Conservation (phyloP, 305 asterid species). For the Fraxinus nigra region DNA sequence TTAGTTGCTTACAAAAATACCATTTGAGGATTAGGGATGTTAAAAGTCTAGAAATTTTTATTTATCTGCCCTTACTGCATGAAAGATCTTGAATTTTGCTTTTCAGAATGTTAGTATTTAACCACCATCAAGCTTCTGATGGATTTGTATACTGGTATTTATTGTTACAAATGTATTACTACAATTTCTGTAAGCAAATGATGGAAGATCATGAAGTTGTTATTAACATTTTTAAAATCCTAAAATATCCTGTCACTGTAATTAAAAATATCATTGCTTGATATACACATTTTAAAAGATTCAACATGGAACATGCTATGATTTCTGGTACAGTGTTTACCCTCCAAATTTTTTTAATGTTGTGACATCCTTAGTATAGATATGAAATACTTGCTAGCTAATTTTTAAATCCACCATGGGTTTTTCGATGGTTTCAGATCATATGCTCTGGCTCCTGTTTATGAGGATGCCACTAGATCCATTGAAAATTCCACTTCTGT, state of each 20-base stretch:
- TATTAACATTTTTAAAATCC: background rate
- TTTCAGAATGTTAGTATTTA: background rate
- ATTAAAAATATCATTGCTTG: background rate
- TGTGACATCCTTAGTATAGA: background rate
- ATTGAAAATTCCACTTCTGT: slow-evolving; percentile 58
- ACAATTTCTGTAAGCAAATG: background rate
- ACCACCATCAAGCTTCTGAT: background rate
- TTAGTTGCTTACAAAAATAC: background rate
- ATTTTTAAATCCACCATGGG: slow-evolving; percentile 18
- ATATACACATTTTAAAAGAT: background rate
- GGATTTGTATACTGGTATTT: background rate
- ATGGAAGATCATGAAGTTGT: background rate
- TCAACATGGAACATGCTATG: background rate
- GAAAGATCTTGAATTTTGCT: background rate
- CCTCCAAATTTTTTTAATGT: background rate
- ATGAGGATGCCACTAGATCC: slow-evolving; percentile 61
- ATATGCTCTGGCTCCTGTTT: slow-evolving; percentile 65
- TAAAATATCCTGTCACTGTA: background rate
- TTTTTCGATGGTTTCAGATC: slow-evolving; percentile 58
- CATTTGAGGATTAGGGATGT: background rate
- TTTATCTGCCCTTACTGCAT: background rate
- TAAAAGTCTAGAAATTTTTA: background rate
- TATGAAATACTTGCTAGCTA: slow-evolving; percentile 10
- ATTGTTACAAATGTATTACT: background rate
- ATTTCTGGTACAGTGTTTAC: background rate